phyloP scores from a whole-genome alignment of 2,329 filamentous ascomycete genomes.

The Cladosporium sp. region DNA sequence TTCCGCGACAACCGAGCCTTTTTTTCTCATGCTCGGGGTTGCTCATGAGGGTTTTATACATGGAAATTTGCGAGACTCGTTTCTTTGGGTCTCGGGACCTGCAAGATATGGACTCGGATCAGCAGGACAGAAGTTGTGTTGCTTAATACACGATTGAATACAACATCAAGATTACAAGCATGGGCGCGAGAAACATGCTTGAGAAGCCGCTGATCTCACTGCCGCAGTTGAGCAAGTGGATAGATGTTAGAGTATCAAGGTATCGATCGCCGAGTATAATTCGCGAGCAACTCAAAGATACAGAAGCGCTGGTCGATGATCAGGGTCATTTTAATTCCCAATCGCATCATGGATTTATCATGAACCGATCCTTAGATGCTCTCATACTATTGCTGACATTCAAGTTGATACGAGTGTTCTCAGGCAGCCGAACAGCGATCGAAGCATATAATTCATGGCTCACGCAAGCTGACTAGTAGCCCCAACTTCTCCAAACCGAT shows the following conservation, averaged over 20 bases:
- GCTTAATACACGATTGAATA: constrained; percentile 16
- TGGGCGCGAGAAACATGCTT: neutral
- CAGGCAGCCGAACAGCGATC: neutral
- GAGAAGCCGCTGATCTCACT: neutral
- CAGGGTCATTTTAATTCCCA: neutral
- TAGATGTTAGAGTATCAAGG: neutral
- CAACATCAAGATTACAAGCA: constrained; percentile 5
- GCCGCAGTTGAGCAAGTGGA: neutral
- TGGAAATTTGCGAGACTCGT: constrained; percentile 2
- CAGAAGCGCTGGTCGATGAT: neutral
- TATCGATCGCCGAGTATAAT: neutral
- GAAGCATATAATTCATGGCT: neutral
- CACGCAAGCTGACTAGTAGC: constrained; percentile 6
- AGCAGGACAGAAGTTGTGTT: neutral
- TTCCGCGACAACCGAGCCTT: neutral
- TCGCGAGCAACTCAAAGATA: neutral
- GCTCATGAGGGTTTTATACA: constrained; percentile 6
- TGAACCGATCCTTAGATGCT: neutral
- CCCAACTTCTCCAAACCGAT: constrained; percentile 32
- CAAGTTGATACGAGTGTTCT: neutral
- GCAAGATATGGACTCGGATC: neutral
- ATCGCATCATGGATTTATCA: neutral
- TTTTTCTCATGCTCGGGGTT: neutral
- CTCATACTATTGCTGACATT: neutral
- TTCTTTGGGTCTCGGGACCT: neutral